Percentiles rank a stretch among this genome's conserved stretches.
These are phyloP conservation scores for Prunella vulgaris DNA, from an alignment of 257 asterid species.

Conservation along the genomic window DNA sequence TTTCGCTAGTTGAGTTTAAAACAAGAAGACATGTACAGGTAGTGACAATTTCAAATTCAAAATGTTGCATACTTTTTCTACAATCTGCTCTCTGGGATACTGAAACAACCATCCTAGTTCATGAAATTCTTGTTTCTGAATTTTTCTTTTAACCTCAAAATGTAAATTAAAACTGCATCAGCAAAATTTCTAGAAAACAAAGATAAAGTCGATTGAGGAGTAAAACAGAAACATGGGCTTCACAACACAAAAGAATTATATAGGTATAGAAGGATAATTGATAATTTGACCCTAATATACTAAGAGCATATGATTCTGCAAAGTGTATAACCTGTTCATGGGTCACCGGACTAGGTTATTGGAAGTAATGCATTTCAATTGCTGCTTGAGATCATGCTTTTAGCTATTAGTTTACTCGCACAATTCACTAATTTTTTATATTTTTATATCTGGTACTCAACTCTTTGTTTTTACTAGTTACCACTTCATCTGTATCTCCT, in stretches of 20 bases:
- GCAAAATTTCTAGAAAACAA: not conserved
- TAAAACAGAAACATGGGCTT: not conserved
- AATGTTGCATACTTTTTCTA: not conserved
- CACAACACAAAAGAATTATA: not conserved
- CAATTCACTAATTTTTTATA: not conserved
- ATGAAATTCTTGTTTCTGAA: not conserved
- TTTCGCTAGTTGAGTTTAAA: not conserved
- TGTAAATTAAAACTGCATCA: not conserved
- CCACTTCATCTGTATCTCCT: slow-evolving; percentile 74
- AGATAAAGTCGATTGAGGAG: not conserved
- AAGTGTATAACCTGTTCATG: slow-evolving; percentile 6
- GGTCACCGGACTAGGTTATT: not conserved
- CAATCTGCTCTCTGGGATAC: not conserved
- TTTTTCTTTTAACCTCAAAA: not conserved
- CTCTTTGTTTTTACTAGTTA: slow-evolving; percentile 42
- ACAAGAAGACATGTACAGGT: not conserved
- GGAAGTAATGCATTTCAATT: slow-evolving; percentile 10
- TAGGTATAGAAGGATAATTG: not conserved
- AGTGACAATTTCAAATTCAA: not conserved
- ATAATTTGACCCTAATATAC: not conserved
- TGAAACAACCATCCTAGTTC: not conserved
- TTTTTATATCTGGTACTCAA: slow-evolving; percentile 12
- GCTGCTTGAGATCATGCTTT: slow-evolving; percentile 15
- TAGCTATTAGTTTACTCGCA: not conserved
- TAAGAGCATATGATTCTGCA: not conserved